Evolutionary conservation across 169 alveolate genomes (phyloP), one percentile per base, ranked within the genome.

Genomic region (Cyclospora cayetanensis): DNA sequence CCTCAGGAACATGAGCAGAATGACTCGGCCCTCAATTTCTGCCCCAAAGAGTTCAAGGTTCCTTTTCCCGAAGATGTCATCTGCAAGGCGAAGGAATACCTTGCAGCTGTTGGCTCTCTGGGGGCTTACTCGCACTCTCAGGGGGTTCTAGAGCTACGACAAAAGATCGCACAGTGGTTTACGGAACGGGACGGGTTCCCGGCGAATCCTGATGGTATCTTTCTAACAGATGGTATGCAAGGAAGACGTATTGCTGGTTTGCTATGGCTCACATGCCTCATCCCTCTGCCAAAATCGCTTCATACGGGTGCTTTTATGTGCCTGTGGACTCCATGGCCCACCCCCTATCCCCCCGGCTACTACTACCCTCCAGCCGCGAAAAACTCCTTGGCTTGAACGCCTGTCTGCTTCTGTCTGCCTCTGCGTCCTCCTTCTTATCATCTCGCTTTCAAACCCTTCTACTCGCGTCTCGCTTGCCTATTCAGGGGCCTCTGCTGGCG

Each of bases 401-500:
- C n/a, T n/a, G n/a, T n/a, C n/a, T n/a, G n/a, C n/a, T n/a, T n/a
- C n/a, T n/a, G n/a, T n/a, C n/a, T n/a, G n/a, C n/a, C n/a, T n/a
- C n/a, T n/a, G n/a, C n/a, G n/a, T n/a, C n/a, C 83, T 34, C 55
- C 9, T 70, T 31, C 29, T 34, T 11, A 20, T 39, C 12, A 18
- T 70, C 43, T 37, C 11, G 4, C 1, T 60, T n/a, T 60, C 72
- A n/a, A n/a, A n/a, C n/a, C n/a, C n/a, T n/a, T n/a, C n/a, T n/a
- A n/a, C n/a, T n/a, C n/a, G n/a, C n/a, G n/a, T n/a, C n/a, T n/a
- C n/a, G n/a, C n/a, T n/a, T 55, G 46, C 65, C 4, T 42, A 46
- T 1, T 42, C 77, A 84, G 98, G 98, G n/a, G 98, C 98, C 27
- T 84, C 96, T 42, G 95, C 94, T 43, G 97, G 97, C 9, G 95